Percentiles rank a stretch among this genome's conserved stretches.
These are phyloP conservation scores for Penicilliopsis zonata DNA, from an alignment of 495 filamentous ascomycete genomes.

Conservation along the genomic window DNA sequence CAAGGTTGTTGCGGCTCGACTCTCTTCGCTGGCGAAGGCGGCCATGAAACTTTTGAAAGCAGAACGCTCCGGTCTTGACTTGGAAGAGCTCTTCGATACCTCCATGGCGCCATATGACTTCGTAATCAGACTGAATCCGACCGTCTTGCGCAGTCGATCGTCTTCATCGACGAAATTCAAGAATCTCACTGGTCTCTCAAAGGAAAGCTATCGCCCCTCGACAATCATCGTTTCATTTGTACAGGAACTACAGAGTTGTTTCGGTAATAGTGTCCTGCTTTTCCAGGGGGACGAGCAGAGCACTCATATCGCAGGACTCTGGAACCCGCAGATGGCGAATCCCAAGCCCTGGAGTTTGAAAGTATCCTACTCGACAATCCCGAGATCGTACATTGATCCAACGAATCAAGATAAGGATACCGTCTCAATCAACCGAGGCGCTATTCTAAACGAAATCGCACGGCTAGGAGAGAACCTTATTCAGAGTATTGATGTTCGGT, in stretches of 20 bases:
- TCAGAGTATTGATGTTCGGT: slow-evolving; percentile 24
- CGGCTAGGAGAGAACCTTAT: slow-evolving; percentile 33
- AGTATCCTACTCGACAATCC: slow-evolving; percentile 54
- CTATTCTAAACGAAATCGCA: slow-evolving; percentile 69
- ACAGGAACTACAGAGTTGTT: slow-evolving; percentile 46
- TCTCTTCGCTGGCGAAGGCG: slow-evolving; percentile 67
- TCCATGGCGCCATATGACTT: slow-evolving; percentile 73
- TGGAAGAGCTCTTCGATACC: slow-evolving; percentile 52
- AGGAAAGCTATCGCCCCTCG: slow-evolving; percentile 16
- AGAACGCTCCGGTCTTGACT: slow-evolving; percentile 42
- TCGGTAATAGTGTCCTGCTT: slow-evolving; percentile 54
- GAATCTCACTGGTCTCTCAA: slow-evolving; percentile 40
- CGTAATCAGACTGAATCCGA: slow-evolving; percentile 54
- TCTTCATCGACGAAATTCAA: slow-evolving; percentile 45
- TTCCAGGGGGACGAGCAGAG: slow-evolving; percentile 53
- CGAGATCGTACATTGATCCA: slow-evolving; percentile 18
- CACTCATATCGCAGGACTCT: slow-evolving; percentile 59
- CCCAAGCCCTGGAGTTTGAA: slow-evolving; percentile 49
- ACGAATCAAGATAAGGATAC: slow-evolving; percentile 11
- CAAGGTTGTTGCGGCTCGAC: slow-evolving; percentile 73
- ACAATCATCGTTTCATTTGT: slow-evolving; percentile 39
- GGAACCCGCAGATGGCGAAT: slow-evolving; percentile 57
- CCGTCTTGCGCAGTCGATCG: slow-evolving; percentile 18
- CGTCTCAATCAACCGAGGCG: slow-evolving; percentile 57
- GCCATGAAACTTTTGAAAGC: slow-evolving; percentile 50